phyloP scores from a whole-genome alignment of 2,329 filamentous ascomycete species.

The Hypoxylon sp. region DNA sequence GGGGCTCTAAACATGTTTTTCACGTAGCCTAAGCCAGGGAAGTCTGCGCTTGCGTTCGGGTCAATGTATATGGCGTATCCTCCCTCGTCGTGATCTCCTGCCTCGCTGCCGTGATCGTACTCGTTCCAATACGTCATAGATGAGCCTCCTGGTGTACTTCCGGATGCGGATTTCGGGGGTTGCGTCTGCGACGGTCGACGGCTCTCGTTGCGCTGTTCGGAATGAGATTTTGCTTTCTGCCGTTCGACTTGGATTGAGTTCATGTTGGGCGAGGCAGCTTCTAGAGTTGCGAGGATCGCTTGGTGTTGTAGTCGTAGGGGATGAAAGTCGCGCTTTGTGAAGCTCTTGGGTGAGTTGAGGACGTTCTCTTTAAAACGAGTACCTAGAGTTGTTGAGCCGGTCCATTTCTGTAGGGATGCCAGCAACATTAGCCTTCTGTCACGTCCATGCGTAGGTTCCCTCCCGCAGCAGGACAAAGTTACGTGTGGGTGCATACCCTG shows the following conservation, averaged over 20 bases:
- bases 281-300: constrained; percentile 63
- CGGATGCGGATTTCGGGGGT: constrained; percentile 31
- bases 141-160: constrained; percentile 34
- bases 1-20: constrained; percentile 65
- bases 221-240: constrained; percentile 22
- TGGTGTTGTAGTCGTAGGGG: constrained; percentile 65
- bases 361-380: constrained; percentile 76
- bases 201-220: constrained; percentile 37
- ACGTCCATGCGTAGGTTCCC: constrained; percentile 18
- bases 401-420: constrained; percentile 76
- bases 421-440: constrained; percentile 25
- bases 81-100: constrained; percentile 63
- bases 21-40: constrained; percentile 74
- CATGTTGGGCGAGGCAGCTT: constrained; percentile 57
- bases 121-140: constrained; percentile 80
- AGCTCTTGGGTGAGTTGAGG: constrained; percentile 75
- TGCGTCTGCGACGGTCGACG: constrained; percentile 40
- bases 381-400: constrained; percentile 75
- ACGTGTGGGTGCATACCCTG: constrained; percentile 60
- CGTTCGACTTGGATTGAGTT: constrained; percentile 24
- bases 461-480: constrained; percentile 16
- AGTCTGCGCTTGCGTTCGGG: constrained; percentile 71
- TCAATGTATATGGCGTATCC: constrained; percentile 81
- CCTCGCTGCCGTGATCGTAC: constrained; percentile 84
- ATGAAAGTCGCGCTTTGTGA: constrained; percentile 75